Conservation (phyloP, 2,329 filamentous ascomycete genomes). For the Lasiodiplodia theobromae region DNA sequence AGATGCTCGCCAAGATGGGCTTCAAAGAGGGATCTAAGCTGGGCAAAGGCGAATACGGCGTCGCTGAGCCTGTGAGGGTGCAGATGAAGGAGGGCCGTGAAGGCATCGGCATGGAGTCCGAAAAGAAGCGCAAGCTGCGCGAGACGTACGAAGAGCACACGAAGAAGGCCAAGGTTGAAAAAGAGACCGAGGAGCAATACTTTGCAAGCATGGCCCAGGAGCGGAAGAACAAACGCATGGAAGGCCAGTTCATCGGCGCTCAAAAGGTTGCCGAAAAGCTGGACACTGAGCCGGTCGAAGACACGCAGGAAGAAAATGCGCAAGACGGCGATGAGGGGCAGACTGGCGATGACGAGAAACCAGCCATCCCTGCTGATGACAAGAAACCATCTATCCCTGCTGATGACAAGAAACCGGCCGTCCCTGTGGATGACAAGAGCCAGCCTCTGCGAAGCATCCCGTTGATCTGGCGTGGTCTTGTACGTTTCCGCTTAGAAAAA, state of each 20-base stretch:
- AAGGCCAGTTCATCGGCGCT: slow-evolving; percentile 75
- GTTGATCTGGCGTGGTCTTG: slow-evolving; percentile 79
- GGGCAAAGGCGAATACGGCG: slow-evolving; percentile 65
- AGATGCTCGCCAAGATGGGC: slow-evolving; percentile 97
- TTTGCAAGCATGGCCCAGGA: slow-evolving; percentile 43
- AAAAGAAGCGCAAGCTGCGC: slow-evolving; percentile 73
- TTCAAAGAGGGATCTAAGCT: slow-evolving; percentile 79
- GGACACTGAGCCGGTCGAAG: slow-evolving; percentile 61
- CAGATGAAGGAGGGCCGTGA: slow-evolving; percentile 78
- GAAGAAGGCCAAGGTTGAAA: slow-evolving; percentile 49
- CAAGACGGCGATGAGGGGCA: slow-evolving; percentile 10
- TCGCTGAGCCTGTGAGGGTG: slow-evolving; percentile 77
- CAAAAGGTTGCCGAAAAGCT: slow-evolving; percentile 85
- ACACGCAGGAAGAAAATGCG: slow-evolving; percentile 18
- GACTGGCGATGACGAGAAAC: slow-evolving; percentile 34
- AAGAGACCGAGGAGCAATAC: slow-evolving; percentile 53
- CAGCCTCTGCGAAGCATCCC: slow-evolving; percentile 72
- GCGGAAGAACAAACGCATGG: slow-evolving; percentile 53
- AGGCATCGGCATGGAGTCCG: slow-evolving; percentile 83
- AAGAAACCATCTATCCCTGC: slow-evolving; percentile 31
- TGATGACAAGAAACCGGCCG: slow-evolving; percentile 29
- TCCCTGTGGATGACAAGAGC: slow-evolving; percentile 37
- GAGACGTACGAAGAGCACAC: slow-evolving; percentile 45
- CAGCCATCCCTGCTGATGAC: not conserved
- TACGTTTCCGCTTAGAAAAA: slow-evolving; percentile 72